Evolutionary conservation across 768 basidiomycete genomes (phyloP).

Genomic region (Psilocybe cubensis): DNA sequence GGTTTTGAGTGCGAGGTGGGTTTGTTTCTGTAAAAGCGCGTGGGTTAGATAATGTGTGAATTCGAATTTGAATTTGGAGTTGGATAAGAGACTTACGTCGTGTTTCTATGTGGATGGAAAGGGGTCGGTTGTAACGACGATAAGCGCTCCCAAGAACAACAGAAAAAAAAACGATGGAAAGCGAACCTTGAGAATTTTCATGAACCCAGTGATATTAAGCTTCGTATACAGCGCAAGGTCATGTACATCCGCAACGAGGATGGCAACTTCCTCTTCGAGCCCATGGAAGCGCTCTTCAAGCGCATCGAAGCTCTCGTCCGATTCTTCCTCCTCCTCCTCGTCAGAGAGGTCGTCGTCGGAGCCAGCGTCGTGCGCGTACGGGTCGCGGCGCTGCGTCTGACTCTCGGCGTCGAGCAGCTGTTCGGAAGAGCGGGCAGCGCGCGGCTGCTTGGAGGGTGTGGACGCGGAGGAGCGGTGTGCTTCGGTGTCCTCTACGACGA

Average conservation of each 20-base stretch:
- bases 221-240: conserved; percentile 93
- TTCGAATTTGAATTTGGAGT: not conserved
- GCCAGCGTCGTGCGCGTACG: conserved; percentile 63
- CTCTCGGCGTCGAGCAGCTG: conserved; percentile 54
- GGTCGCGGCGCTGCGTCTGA: conserved; percentile 46
- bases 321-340: conserved; percentile 39
- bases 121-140: not conserved
- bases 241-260: conserved; percentile 90
- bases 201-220: conserved; percentile 97
- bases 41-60: not conserved
- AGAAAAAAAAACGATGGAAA: not conserved
- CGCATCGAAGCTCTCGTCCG: conserved; percentile 63
- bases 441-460: conserved; percentile 23
- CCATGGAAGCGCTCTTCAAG: conserved; percentile 86
- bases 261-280: conserved; percentile 93
- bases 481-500: conserved; percentile 63
- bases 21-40: conserved; percentile 78
- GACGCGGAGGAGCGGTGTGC: conserved; percentile 17
- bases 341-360: conserved; percentile 68
- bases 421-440: too few relatives aligned
- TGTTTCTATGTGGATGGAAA: conserved; percentile 89
- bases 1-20: conserved; percentile 76
- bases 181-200: conserved; percentile 93
- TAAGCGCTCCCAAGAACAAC: not conserved
- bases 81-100: conserved; percentile 57